Conservation (phyloP, 1,284 basidiomycete genomes). For the Anthracocystis panici-leucophaei region DNA sequence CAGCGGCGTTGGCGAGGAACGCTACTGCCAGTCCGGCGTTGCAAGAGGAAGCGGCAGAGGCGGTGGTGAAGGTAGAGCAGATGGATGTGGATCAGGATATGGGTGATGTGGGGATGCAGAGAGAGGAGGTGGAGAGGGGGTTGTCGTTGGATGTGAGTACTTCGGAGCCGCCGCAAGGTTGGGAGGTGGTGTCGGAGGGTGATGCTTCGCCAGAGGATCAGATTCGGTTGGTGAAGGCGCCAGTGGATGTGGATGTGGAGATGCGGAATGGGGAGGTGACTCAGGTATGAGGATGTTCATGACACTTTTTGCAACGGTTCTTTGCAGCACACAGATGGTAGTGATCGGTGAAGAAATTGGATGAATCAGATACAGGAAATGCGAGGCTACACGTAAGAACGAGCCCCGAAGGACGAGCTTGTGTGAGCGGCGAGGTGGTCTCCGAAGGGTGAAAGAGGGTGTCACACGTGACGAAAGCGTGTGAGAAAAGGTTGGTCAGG, state of each 20-base stretch:
- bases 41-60: constrained; percentile 3
- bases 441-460: too few species aligned
- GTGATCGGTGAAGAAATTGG: too few species aligned
- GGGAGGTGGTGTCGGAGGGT: not conserved
- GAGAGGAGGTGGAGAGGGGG: not conserved
- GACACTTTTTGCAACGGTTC: not conserved
- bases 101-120: not conserved
- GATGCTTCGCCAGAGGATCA: not conserved
- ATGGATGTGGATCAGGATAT: constrained; percentile 7
- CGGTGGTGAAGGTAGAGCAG: not conserved
- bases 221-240: constrained; percentile 1
- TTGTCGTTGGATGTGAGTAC: not conserved
- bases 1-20: constrained; percentile 28
- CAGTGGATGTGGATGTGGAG: not conserved
- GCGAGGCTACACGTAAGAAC: too few species aligned
- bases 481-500: too few species aligned
- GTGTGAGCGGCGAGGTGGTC: too few species aligned
- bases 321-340: not conserved
- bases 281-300: not conserved
- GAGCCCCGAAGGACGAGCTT: too few species aligned
- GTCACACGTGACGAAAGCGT: too few species aligned
- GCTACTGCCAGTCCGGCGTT: constrained; percentile 21
- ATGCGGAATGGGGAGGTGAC: not conserved
- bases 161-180: not conserved
- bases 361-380: too few species aligned